phyloP scores from a whole-genome alignment of 1,139 yeast species.

The Magnusiomyces ingens region DNA sequence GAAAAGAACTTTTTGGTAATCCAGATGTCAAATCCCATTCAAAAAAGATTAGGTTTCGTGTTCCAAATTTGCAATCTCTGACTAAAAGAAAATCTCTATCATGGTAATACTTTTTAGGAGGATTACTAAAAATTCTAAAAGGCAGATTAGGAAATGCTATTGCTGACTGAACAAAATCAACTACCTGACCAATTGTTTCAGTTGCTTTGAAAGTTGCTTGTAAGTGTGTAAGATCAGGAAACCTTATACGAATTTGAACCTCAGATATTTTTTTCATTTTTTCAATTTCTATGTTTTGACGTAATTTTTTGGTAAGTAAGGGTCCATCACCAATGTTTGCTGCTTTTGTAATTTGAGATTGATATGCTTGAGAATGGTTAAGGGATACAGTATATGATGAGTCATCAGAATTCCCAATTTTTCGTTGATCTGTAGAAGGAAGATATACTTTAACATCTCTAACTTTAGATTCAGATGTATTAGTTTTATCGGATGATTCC shows the following conservation, averaged over 20 bases:
- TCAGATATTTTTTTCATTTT: conserved; percentile 19
- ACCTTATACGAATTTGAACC: conserved; percentile 25
- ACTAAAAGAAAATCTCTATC: conserved; percentile 20
- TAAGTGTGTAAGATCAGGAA: conserved; percentile 32
- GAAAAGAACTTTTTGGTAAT: conserved; percentile 8
- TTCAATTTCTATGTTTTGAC: conserved; percentile 24
- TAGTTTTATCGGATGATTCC: not conserved
- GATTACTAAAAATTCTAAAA: conserved; percentile 28
- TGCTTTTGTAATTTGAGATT: conserved; percentile 22
- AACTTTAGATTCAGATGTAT: not conserved
- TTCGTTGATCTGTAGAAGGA: conserved; percentile 16
- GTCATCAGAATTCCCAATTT: conserved; percentile 20
- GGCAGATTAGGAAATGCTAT: conserved; percentile 23
- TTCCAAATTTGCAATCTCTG: conserved; percentile 25
- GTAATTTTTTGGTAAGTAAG: conserved; percentile 28
- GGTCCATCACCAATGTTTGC: conserved; percentile 25
- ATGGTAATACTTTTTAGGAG: conserved; percentile 25
- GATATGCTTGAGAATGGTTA: conserved; percentile 13
- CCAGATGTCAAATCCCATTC: conserved; percentile 25
- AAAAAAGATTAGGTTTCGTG: conserved; percentile 27
- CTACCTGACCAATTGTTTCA: conserved; percentile 27
- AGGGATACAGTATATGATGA: conserved; percentile 15
- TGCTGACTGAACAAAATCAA: conserved; percentile 25
- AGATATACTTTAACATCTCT: conserved; percentile 22
- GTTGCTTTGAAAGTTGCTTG: conserved; percentile 27